Percentiles rank a stretch among this genome's conserved stretches.
Conservation (phyloP, 441 rosid genomes). For the Lagerstroemia fauriei region DNA sequence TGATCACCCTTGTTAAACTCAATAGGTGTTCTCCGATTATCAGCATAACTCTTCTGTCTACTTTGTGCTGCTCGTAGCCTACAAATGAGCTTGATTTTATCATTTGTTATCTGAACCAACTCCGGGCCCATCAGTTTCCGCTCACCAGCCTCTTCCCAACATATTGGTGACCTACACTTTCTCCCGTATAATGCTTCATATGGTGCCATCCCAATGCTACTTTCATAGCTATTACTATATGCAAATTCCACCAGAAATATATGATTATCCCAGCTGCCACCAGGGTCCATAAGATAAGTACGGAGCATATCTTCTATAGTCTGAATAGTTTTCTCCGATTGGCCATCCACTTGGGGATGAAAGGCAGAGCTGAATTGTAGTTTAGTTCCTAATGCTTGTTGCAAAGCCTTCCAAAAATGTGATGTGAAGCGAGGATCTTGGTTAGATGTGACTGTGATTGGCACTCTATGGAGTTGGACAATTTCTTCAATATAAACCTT, state of each 20-base stretch:
- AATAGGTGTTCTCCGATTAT: background rate
- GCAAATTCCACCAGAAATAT: background rate
- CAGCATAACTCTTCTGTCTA: background rate
- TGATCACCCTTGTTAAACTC: background rate
- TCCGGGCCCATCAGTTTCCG: background rate
- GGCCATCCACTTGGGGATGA: background rate
- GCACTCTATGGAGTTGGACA: slow-evolving; percentile 10
- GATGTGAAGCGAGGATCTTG: background rate
- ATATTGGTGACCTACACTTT: slow-evolving; percentile 1
- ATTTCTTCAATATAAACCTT: background rate
- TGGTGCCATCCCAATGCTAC: slow-evolving; percentile 3
- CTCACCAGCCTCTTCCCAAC: slow-evolving; percentile 14
- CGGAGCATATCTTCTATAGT: slow-evolving; percentile 14
- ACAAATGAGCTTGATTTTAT: background rate
- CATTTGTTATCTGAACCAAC: background rate
- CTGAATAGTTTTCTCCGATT: background rate
- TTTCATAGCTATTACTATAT: background rate
- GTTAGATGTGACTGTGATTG: background rate
- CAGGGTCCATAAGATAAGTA: background rate
- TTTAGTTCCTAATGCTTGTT: background rate
- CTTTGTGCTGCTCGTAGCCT: background rate
- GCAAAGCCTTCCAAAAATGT: background rate
- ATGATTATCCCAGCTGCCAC: background rate
- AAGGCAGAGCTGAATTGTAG: slow-evolving; percentile 1
- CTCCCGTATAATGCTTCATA: slow-evolving; percentile 11